Conservation (phyloP, 108 stramenopile genomes). For the Cyclotella sp. region DNA sequence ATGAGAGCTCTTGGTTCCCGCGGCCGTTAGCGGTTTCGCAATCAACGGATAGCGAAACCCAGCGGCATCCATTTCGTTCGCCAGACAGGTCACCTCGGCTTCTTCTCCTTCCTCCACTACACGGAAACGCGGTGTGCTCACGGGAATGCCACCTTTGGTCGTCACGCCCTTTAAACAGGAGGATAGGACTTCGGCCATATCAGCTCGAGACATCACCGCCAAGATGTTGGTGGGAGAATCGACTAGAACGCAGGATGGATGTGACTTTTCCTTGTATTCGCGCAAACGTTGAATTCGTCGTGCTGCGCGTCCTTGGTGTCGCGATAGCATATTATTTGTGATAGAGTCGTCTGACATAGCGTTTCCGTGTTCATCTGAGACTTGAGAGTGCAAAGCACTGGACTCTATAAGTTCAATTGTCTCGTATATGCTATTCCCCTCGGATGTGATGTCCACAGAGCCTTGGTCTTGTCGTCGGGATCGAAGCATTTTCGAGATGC, state of each 20-base stretch:
- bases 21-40: constrained; percentile 85
- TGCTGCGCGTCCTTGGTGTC: constrained; percentile 52
- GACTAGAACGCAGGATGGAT: constrained; percentile 75
- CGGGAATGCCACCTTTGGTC: constrained; percentile 64
- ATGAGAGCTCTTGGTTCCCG: constrained; percentile 84
- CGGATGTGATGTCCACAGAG: background rate
- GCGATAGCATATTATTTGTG: constrained; percentile 17
- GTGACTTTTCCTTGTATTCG: constrained; percentile 59
- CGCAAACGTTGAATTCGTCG: constrained; percentile 69
- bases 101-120: constrained; percentile 52
- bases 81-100: constrained; percentile 3
- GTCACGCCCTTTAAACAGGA: constrained; percentile 60
- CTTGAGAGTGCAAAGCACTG: background rate
- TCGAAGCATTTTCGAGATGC: constrained; percentile 53
- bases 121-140: constrained; percentile 69
- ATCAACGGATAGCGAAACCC: constrained; percentile 73
- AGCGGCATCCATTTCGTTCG: constrained; percentile 46
- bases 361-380: constrained; percentile 15
- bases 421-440: constrained; percentile 9
- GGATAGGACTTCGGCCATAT: constrained; percentile 70
- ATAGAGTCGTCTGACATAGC: background rate
- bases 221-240: constrained; percentile 77
- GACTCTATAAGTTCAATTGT: constrained; percentile 4
- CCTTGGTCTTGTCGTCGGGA: background rate
- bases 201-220: constrained; percentile 78